phyloP scores from a whole-genome alignment of 371 early-diverging fungal genomes.

The Rhizopus sp. region DNA sequence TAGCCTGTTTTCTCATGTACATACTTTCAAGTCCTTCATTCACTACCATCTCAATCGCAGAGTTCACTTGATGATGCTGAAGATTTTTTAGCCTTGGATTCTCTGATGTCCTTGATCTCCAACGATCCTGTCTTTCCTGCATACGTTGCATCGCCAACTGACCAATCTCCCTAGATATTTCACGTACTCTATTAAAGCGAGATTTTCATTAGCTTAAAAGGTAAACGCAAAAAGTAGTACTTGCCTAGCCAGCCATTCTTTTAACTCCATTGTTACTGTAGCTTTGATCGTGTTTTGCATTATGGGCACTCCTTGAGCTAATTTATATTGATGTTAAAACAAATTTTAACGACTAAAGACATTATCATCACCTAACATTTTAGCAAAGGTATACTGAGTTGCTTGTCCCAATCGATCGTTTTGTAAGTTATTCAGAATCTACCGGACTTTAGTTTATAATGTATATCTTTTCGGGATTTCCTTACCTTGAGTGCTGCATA shows the following conservation, averaged over 20 bases:
- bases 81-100: conserved; percentile 57
- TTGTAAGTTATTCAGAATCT: conserved; percentile 83
- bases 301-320: conserved; percentile 80
- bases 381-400: conserved; percentile 75
- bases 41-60: conserved; percentile 85
- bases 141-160: conserved; percentile 80
- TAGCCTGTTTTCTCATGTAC: conserved; percentile 13
- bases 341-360: not conserved
- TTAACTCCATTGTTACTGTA: conserved; percentile 83
- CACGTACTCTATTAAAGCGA: conserved; percentile 63
- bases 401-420: conserved; percentile 68
- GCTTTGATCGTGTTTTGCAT: conserved; percentile 84
- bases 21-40: conserved; percentile 86
- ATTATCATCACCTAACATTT: conserved; percentile 64
- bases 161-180: conserved; percentile 86
- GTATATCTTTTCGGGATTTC: not conserved
- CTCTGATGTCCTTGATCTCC: conserved; percentile 57
- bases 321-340: not conserved
- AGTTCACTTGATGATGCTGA: conserved; percentile 71
- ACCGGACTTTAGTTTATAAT: not conserved
- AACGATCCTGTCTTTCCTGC: conserved; percentile 67
- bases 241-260: conserved; percentile 89
- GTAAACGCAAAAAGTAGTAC: not conserved
- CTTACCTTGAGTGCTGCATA: conserved; percentile 86
- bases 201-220: no score